These are phyloP conservation scores for Podospora pseudoanserina DNA, from an alignment of 495 filamentous ascomycete species.

Conservation along the genomic window DNA sequence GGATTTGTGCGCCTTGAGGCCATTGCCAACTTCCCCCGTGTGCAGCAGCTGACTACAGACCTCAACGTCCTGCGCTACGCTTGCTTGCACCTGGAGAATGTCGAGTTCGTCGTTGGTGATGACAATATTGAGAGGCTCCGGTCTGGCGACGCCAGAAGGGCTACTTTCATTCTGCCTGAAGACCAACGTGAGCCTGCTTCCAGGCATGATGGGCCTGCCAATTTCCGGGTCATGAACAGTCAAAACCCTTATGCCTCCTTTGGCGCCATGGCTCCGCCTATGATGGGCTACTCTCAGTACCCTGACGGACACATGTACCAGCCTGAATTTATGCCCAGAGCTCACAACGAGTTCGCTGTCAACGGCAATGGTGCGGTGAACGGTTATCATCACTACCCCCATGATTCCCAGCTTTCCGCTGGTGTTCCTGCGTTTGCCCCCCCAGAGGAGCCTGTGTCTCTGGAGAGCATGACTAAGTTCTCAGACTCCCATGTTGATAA, in stretches of 20 bases:
- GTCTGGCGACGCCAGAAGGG: constrained; percentile 67
- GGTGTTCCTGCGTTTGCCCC: constrained; percentile 75
- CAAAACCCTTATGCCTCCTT: neutral
- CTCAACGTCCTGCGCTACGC: constrained; percentile 69
- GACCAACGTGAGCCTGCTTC: constrained; percentile 42
- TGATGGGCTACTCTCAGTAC: constrained; percentile 17
- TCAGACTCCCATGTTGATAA: constrained; percentile 54
- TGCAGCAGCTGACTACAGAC: constrained; percentile 64
- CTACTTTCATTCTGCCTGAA: constrained; percentile 70
- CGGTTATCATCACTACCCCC: constrained; percentile 37
- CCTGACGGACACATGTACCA: constrained; percentile 27
- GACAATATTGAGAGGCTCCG: constrained; percentile 79
- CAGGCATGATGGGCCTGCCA: constrained; percentile 41
- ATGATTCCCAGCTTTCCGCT: constrained; percentile 64
- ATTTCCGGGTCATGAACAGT: constrained; percentile 11
- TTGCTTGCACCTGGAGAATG: constrained; percentile 61
- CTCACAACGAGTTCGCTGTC: constrained; percentile 32
- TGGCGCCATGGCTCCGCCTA: constrained; percentile 12
- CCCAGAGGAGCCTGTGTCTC: constrained; percentile 42
- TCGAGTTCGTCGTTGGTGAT: constrained; percentile 66
- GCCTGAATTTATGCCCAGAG: constrained; percentile 35
- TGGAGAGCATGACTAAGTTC: constrained; percentile 46
- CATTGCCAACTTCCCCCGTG: constrained; percentile 78
- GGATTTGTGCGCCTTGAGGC: constrained; percentile 80
- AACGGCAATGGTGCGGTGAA: constrained; percentile 44